These are phyloP conservation scores for Fusarium staphyleae DNA, from an alignment of 2,329 filamentous ascomycete genomes.

Conservation along the genomic window DNA sequence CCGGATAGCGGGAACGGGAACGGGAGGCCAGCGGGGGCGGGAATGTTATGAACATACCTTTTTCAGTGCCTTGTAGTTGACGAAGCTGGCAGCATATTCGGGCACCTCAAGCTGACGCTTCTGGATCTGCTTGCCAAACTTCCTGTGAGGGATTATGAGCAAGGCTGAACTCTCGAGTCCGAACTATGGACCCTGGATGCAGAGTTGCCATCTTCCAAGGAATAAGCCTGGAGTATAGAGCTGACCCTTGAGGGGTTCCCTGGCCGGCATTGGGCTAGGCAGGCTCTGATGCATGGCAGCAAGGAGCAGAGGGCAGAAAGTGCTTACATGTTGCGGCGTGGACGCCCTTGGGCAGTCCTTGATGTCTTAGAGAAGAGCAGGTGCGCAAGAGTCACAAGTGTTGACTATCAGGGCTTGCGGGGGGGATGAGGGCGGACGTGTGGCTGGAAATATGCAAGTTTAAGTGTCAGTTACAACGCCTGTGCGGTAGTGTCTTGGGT, in stretches of 20 bases:
- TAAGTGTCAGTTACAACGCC: slow-evolving; percentile 34
- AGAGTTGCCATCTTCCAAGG: slow-evolving; percentile 2
- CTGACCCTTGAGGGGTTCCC: slow-evolving; percentile 9
- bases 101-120: slow-evolving; percentile 98
- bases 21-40: slow-evolving; percentile 21
- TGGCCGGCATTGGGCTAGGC: slow-evolving; percentile 2
- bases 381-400: slow-evolving; percentile 9
- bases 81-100: slow-evolving; percentile 98
- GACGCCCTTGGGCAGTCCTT: slow-evolving; percentile 36
- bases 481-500: slow-evolving; percentile 24
- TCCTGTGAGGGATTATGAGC: slow-evolving; percentile 65
- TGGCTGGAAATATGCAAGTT: slow-evolving; percentile 36
- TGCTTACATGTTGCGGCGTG: slow-evolving; percentile 48
- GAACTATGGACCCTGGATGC: background rate
- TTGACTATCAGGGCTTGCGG: slow-evolving; percentile 13
- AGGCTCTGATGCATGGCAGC: slow-evolving; percentile 8
- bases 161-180: slow-evolving; percentile 7
- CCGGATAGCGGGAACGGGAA: slow-evolving; percentile 33
- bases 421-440: slow-evolving; percentile 22
- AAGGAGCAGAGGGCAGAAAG: slow-evolving; percentile 9
- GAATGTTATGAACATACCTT: slow-evolving; percentile 69
- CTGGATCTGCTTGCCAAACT: slow-evolving; percentile 99
- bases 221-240: slow-evolving; percentile 4
- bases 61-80: slow-evolving; percentile 99
- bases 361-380: slow-evolving; percentile 27